Conservation (phyloP, 1,284 basidiomycete genomes). For the Moniliella sp. region DNA sequence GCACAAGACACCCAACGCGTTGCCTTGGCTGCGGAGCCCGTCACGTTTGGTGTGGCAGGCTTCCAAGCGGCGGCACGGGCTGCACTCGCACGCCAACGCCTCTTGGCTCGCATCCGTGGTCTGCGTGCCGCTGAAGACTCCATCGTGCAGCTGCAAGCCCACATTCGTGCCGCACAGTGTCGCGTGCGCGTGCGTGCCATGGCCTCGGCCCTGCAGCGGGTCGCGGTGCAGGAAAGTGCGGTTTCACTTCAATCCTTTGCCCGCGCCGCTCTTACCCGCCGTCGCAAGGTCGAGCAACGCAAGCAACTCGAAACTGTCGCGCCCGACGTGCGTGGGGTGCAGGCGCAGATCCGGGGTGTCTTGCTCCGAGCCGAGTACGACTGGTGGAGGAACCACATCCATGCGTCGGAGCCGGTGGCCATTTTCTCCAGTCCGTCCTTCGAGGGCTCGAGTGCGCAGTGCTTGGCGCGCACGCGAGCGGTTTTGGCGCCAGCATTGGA, state of each 20-base stretch:
- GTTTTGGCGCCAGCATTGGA: slow-evolving; percentile 31
- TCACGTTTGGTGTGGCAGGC: slow-evolving; percentile 42
- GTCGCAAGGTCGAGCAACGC: slow-evolving; percentile 59
- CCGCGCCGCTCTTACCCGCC: slow-evolving; percentile 64
- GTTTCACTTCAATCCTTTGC: slow-evolving; percentile 66
- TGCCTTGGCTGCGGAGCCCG: too few species aligned
- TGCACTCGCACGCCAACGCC: slow-evolving; percentile 13
- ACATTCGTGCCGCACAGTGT: slow-evolving; percentile 56
- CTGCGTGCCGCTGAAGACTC: slow-evolving; percentile 15
- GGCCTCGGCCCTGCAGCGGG: slow-evolving; percentile 54
- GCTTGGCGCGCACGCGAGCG: slow-evolving; percentile 20
- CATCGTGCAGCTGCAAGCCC: slow-evolving; percentile 47
- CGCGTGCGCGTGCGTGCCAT: slow-evolving; percentile 48
- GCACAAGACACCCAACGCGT: too few species aligned
- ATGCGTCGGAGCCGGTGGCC: slow-evolving; percentile 44
- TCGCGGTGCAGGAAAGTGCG: slow-evolving; percentile 48
- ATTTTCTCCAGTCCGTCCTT: slow-evolving; percentile 64
- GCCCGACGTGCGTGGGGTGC: slow-evolving; percentile 70
- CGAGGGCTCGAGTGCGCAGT: slow-evolving; percentile 59
- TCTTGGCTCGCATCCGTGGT: slow-evolving; percentile 21
- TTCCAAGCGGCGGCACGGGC: slow-evolving; percentile 16
- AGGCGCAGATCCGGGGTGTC: slow-evolving; percentile 60
- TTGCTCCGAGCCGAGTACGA: slow-evolving; percentile 53
- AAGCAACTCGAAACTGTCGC: slow-evolving; percentile 67
- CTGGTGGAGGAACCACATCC: slow-evolving; percentile 61